Percentiles rank a stretch among this genome's conserved stretches.
phyloP scores from a whole-genome alignment of 169 alveolate genomes.

The Neospora caninum region DNA sequence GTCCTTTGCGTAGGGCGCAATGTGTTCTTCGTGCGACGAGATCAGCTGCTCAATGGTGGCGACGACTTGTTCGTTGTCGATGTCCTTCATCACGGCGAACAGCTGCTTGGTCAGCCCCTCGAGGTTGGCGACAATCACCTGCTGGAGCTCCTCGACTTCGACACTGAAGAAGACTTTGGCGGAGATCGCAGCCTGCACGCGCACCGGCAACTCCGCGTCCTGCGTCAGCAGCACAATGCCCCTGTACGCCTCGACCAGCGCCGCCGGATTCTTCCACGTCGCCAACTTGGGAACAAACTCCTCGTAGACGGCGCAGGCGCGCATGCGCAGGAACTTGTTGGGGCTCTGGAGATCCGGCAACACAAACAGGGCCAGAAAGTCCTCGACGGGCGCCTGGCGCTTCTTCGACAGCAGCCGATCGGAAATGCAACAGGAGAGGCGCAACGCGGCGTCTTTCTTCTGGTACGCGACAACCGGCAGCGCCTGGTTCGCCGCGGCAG shows the following conservation, averaged over 20 bases:
- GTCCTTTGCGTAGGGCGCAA: constrained; percentile 52
- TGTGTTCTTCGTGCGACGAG: constrained; percentile 28
- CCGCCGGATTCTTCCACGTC: background rate
- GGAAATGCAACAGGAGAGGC: constrained; percentile 40
- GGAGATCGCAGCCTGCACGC: constrained; percentile 58
- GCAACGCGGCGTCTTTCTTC: constrained; percentile 43
- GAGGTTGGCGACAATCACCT: constrained; percentile 9
- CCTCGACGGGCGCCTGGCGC: constrained; percentile 50
- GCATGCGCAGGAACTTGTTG: constrained; percentile 50
- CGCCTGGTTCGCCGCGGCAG: constrained; percentile 49
- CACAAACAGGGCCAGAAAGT: constrained; percentile 33
- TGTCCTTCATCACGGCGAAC: constrained; percentile 34
- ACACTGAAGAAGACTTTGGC: constrained; percentile 2
- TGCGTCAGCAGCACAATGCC: background rate
- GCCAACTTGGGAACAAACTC: background rate
- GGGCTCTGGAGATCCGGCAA: constrained; percentile 29
- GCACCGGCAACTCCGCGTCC: constrained; percentile 59
- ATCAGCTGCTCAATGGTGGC: constrained; percentile 36
- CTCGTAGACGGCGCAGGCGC: constrained; percentile 62
- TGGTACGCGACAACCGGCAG: constrained; percentile 10
- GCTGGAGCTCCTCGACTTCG: constrained; percentile 26
- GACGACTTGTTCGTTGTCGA: constrained; percentile 52
- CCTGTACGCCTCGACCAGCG: constrained; percentile 28
- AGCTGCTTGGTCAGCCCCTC: constrained; percentile 32
- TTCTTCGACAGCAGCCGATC: constrained; percentile 60